phyloP scores from a whole-genome alignment of 73 alveolate species.

The Paramecium biaurelia region DNA sequence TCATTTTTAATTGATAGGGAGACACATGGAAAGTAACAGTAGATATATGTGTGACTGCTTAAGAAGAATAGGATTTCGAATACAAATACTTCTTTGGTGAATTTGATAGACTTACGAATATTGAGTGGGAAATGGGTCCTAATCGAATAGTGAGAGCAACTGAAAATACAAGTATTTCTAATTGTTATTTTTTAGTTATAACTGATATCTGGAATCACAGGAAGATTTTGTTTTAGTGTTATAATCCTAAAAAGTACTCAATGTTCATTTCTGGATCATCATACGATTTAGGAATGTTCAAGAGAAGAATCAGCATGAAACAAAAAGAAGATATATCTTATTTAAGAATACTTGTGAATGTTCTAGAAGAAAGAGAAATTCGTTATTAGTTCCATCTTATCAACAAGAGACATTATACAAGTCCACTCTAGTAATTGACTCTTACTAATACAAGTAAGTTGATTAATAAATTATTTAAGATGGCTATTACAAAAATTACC shows the following conservation, averaged over 20 bases:
- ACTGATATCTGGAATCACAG: conserved; percentile 37
- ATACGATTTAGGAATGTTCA: background rate
- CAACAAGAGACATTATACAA: background rate
- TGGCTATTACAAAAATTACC: background rate
- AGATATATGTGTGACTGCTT: background rate
- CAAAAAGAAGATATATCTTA: background rate
- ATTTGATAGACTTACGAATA: background rate
- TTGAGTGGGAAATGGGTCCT: conserved; percentile 34
- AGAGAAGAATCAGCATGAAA: background rate
- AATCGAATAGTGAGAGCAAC: background rate
- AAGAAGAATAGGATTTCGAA: background rate
- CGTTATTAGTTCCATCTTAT: background rate
- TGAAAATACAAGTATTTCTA: background rate
- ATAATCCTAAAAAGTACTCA: background rate
- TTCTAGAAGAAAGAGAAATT: conserved; percentile 7
- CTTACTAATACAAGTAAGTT: background rate
- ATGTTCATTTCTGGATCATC: conserved; percentile 14
- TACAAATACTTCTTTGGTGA: conserved; percentile 10
- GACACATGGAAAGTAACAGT: background rate
- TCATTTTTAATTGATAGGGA: background rate
- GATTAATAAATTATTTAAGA: background rate
- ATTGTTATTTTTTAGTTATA: background rate
- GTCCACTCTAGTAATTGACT: background rate
- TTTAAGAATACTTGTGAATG: background rate
- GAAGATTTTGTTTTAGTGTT: background rate